phyloP scores from a whole-genome alignment of 805 yeast genomes.

The Candida ponderosae region DNA sequence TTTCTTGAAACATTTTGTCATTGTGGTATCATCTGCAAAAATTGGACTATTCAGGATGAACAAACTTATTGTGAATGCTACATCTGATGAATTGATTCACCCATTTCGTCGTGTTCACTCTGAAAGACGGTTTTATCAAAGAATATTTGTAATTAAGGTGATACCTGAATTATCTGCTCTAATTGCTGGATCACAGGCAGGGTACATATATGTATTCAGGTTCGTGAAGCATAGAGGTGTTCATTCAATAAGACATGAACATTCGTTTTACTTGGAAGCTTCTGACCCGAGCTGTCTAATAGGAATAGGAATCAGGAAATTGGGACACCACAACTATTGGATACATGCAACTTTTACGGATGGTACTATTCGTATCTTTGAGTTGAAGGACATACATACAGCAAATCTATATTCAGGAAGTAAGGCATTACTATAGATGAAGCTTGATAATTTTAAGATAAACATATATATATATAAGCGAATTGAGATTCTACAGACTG shows the following conservation, averaged over 20 bases:
- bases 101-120: no score
- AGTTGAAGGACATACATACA: no score
- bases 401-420: no score
- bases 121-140: slow-evolving; percentile 12
- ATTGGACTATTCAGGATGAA: slow-evolving; percentile 38
- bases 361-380: no score
- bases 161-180: slow-evolving; percentile 34
- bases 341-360: no score
- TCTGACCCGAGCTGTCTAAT: neutral
- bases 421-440: no score
- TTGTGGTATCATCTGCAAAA: slow-evolving; percentile 36
- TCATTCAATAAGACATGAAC: slow-evolving; percentile 35
- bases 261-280: slow-evolving; percentile 1
- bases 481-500: no score
- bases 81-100: slow-evolving; percentile 33
- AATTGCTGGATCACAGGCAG: slow-evolving; percentile 35
- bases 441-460: no score
- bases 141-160: slow-evolving; percentile 22
- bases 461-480: no score
- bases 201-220: slow-evolving; percentile 33
- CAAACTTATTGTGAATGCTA: slow-evolving; percentile 38
- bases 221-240: slow-evolving; percentile 34
- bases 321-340: neutral
- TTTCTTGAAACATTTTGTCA: slow-evolving; percentile 23
- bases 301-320: neutral